Conservation (phyloP, 2,329 filamentous ascomycete species). For the Colletotrichum echinochloae region DNA sequence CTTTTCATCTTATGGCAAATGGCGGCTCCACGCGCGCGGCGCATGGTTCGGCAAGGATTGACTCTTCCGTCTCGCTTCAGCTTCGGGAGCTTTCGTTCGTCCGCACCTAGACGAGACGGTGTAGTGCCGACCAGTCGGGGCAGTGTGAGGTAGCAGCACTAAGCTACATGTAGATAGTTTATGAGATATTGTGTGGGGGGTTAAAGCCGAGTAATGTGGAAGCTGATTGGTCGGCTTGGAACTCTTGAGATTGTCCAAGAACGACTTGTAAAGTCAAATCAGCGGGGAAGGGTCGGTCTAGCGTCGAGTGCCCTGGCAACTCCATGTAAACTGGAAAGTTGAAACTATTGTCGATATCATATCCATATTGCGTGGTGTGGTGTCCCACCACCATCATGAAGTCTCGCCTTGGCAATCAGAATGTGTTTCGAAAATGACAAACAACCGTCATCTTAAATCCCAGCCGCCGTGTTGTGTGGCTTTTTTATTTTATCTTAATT, state of each 20-base stretch:
- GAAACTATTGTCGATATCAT: not conserved
- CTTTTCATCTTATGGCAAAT: constrained; percentile 14
- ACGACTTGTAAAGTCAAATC: constrained; percentile 22
- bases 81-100: not conserved
- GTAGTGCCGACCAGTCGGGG: constrained; percentile 26
- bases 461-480: not conserved
- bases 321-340: not conserved
- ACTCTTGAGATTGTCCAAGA: constrained; percentile 29
- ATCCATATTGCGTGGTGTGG: not conserved
- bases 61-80: constrained; percentile 7
- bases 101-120: constrained; percentile 10
- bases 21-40: not conserved
- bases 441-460: constrained; percentile 21
- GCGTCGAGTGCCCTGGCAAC: constrained; percentile 27
- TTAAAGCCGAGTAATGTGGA: constrained; percentile 26
- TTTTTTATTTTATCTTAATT: not conserved
- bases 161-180: constrained; percentile 22
- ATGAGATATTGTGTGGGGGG: constrained; percentile 19
- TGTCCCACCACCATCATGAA: not conserved
- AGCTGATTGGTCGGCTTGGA: constrained; percentile 16
- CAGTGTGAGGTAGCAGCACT: not conserved
- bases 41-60: constrained; percentile 8
- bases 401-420: not conserved
- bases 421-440: not conserved
- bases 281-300: constrained; percentile 12